Conservation (phyloP, 2,329 filamentous ascomycete species). For the Graphilbum fragrans region DNA sequence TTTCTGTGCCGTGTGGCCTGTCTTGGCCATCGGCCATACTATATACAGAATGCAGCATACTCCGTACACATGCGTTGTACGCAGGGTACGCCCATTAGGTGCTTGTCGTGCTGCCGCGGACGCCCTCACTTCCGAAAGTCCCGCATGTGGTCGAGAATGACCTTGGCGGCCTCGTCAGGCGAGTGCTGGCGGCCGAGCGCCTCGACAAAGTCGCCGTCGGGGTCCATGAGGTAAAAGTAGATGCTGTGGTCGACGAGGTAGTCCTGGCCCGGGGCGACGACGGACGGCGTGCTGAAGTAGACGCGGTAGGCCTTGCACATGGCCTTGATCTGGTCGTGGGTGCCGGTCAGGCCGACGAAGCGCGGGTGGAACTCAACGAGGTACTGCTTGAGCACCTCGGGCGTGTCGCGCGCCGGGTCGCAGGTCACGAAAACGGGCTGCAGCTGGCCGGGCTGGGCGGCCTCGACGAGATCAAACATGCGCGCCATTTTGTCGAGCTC, state of each 20-base stretch:
- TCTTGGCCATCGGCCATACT: too few species aligned
- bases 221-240: slow-evolving; percentile 99
- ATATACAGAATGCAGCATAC: too few species aligned
- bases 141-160: slow-evolving; percentile 79
- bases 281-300: slow-evolving; percentile 86
- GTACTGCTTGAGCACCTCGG: slow-evolving; percentile 73
- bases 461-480: slow-evolving; percentile 68
- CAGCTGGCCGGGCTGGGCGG: slow-evolving; percentile 38
- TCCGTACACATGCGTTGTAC: too few species aligned
- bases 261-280: slow-evolving; percentile 86
- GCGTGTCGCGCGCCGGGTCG: slow-evolving; percentile 84
- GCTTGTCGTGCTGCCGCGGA: background rate
- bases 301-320: slow-evolving; percentile 94
- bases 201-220: slow-evolving; percentile 95
- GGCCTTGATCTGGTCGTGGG: slow-evolving; percentile 85
- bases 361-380: slow-evolving; percentile 80
- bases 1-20: too few species aligned
- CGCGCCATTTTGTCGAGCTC: slow-evolving; percentile 99
- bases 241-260: slow-evolving; percentile 98
- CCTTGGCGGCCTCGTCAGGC: slow-evolving; percentile 68
- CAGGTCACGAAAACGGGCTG: slow-evolving; percentile 88
- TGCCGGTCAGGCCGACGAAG: slow-evolving; percentile 82
- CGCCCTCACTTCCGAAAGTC: slow-evolving; percentile 40
- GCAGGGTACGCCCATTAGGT: too few species aligned
- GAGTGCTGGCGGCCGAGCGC: slow-evolving; percentile 91